phyloP scores from a whole-genome alignment of 495 filamentous ascomycete species.

The Penicillium parvum region DNA sequence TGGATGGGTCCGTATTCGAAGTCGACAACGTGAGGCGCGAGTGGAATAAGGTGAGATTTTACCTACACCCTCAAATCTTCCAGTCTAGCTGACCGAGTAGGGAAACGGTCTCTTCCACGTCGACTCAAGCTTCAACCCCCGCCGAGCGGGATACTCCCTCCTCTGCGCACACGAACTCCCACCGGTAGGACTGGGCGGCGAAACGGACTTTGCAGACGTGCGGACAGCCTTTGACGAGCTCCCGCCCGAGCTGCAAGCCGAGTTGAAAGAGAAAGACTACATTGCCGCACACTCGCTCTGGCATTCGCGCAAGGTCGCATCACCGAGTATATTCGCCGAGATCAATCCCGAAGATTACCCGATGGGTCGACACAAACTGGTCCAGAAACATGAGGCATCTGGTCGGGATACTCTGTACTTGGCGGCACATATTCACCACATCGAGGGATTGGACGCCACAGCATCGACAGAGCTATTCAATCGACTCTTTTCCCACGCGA shows the following conservation, averaged over 20 bases:
- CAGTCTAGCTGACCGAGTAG: conserved; percentile 1
- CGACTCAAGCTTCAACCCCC: conserved; percentile 58
- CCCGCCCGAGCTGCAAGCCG: conserved; percentile 28
- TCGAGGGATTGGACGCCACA: conserved; percentile 42
- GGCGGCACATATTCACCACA: conserved; percentile 52
- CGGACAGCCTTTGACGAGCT: conserved; percentile 52
- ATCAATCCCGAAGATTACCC: conserved; percentile 38
- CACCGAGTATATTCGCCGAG: conserved; percentile 47
- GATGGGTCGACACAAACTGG: conserved; percentile 47
- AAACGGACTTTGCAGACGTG: conserved; percentile 56
- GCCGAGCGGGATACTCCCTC: conserved; percentile 51
- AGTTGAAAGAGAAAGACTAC: conserved; percentile 43
- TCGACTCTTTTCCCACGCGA: conserved; percentile 42
- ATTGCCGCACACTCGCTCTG: conserved; percentile 52
- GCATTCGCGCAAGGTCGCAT: conserved; percentile 50
- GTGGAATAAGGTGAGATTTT: conserved; percentile 24
- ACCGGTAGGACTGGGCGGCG: conserved; percentile 46
- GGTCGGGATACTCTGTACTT: conserved; percentile 52
- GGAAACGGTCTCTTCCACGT: conserved; percentile 59
- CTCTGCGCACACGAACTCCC: conserved; percentile 50
- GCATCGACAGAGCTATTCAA: conserved; percentile 38
- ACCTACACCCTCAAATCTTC: too few species aligned
- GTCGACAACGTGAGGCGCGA: conserved; percentile 26
- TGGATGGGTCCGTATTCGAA: conserved; percentile 25
- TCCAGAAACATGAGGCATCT: conserved; percentile 50